Base-by-base conservation (phyloP, 148 eudicot species). In the Vaccinium myrtillus region DNA sequence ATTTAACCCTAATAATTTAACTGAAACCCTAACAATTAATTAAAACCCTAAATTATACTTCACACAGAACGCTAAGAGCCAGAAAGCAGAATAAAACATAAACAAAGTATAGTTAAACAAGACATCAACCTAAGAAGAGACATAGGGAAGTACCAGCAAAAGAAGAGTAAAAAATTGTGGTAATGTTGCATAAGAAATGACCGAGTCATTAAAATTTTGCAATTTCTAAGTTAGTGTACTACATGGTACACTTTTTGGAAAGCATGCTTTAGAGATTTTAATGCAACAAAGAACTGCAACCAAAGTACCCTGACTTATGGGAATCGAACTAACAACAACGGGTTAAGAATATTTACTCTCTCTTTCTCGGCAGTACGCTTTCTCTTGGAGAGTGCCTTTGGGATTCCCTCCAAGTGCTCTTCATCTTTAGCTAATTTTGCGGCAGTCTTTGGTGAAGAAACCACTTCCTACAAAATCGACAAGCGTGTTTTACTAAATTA, bases 331-430 rank as follows among this genome's bases (percentile, higher is more conserved):
- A 53, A 14, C 49, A 2, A 36, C 13, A 77, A 53, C 46, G 63
- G 23, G 16, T 27, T 21, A 12, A 50, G 48, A 79, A 55, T 79
- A 50, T 54, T 73, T 89, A 96, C 98, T 30, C 88, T 89, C 25
- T 83, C 93, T 73, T 85, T 83, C 46, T 82, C 85, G 18, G 91
- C 79, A 21, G 90, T 81, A 15, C 82, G 93, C 87, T 95, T 95
- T 86, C 96, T 87, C 90, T 97, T 97, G 75, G 95, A 87, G 85
- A 83, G 87, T 5, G 80, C 83, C 82, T 82, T 89, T 18, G 91
- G 78, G 25, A 90, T 82, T 84, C 92, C 91, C 78, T 90, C 91
- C 21, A 58, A 46, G 51, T 58, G 84, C 81, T 82, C 85, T 83
- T 87, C 92, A 80, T 83, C 90, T 92, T 93, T 93, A 69, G 77